Percentiles rank a stretch among this genome's conserved stretches.
Conservation (phyloP, 2,329 filamentous ascomycete species). For the Cladosporium cucumerinum region DNA sequence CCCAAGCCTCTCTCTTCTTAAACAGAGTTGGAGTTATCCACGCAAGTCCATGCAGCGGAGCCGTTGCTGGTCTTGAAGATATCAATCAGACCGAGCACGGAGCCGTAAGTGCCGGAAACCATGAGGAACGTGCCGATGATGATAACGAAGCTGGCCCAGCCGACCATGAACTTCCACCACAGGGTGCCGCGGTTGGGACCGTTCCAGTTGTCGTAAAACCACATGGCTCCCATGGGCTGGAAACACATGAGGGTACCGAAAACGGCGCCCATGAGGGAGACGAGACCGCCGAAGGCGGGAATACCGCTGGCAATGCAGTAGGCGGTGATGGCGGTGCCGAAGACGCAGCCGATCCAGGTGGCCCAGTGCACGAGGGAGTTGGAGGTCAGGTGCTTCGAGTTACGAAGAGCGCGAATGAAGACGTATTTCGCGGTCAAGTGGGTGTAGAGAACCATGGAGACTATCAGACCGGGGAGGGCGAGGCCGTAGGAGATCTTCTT, state of each 20-base stretch:
- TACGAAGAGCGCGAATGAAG: constrained; percentile 56
- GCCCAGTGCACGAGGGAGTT: constrained; percentile 52
- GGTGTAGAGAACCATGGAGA: constrained; percentile 48
- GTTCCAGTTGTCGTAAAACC: constrained; percentile 18
- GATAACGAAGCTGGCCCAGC: constrained; percentile 50
- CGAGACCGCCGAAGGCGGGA: constrained; percentile 47
- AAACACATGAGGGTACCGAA: constrained; percentile 49
- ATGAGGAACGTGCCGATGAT: constrained; percentile 47
- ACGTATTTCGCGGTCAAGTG: constrained; percentile 55
- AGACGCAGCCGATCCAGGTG: constrained; percentile 46
- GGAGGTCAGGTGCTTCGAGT: constrained; percentile 49
- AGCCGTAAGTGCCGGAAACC: constrained; percentile 45
- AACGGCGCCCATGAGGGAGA: constrained; percentile 49
- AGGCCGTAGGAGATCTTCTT: constrained; percentile 63
- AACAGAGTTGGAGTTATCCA: constrained; percentile 32
- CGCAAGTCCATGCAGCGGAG: constrained; percentile 24
- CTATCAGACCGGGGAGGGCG: constrained; percentile 53
- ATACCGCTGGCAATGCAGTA: constrained; percentile 43
- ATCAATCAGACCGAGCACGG: constrained; percentile 41
- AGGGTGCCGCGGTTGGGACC: constrained; percentile 12
- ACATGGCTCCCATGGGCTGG: constrained; percentile 42
- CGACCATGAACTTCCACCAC: constrained; percentile 37
- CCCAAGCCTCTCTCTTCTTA: constrained; percentile 10
- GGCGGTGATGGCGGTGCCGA: constrained; percentile 26
- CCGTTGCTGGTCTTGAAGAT: constrained; percentile 15